These are phyloP conservation scores for Amborella trichopoda DNA, from an alignment of 164 flowering plant species.

Conservation along the genomic window DNA sequence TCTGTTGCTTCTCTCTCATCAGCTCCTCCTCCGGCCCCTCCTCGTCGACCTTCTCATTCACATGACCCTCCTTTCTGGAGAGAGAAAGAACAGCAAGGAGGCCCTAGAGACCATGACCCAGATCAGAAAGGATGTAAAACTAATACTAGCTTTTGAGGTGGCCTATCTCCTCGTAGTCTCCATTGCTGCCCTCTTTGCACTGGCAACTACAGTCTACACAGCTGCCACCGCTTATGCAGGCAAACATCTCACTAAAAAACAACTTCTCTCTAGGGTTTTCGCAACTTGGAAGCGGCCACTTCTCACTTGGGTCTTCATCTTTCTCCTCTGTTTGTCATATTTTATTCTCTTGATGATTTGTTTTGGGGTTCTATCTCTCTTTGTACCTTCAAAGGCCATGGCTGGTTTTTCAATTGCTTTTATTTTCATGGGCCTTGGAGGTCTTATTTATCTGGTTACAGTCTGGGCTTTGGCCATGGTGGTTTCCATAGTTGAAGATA, in stretches of 20 bases:
- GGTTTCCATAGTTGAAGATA: slow-evolving; percentile 9
- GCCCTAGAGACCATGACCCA: background rate
- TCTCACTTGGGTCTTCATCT: slow-evolving; percentile 12
- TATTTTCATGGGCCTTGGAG: background rate
- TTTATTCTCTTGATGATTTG: background rate
- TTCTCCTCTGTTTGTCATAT: background rate
- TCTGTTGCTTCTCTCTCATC: background rate
- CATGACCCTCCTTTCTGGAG: background rate
- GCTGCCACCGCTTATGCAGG: background rate
- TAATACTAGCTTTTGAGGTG: slow-evolving; percentile 1
- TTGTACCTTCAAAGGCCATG: background rate
- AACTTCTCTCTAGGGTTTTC: slow-evolving; percentile 3
- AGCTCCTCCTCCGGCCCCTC: background rate
- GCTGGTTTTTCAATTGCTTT: background rate
- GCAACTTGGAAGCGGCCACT: slow-evolving; percentile 10
- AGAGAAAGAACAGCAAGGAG: slow-evolving; percentile 1
- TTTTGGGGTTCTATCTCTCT: background rate
- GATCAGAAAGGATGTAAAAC: background rate
- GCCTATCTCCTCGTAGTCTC: slow-evolving; percentile 6
- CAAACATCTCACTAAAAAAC: slow-evolving; percentile 4
- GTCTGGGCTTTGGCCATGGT: slow-evolving; percentile 12
- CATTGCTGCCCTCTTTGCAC: slow-evolving; percentile 4
- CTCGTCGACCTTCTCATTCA: background rate
- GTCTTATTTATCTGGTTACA: slow-evolving; percentile 4
- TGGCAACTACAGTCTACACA: slow-evolving; percentile 1